Evolutionary conservation across 2,329 filamentous ascomycete genomes (phyloP).

Genomic region (Penicillium brevicompactum): DNA sequence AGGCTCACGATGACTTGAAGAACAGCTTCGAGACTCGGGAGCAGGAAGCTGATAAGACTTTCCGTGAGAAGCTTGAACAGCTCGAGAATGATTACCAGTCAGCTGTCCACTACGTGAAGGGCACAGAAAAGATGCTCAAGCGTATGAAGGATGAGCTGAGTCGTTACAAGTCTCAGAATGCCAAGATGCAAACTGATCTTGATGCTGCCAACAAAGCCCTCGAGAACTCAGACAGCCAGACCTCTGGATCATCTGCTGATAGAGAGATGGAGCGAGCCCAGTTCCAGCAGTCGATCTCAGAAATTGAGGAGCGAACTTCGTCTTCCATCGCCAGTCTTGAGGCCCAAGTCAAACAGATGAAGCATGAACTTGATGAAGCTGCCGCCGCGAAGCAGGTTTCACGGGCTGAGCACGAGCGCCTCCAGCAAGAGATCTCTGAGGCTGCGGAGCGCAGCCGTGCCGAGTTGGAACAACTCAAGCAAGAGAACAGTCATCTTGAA

Average conservation of each 20-base stretch:
- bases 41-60: constrained; percentile 83
- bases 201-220: constrained; percentile 63
- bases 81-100: constrained; percentile 98
- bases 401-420: constrained; percentile 57
- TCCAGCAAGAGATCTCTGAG: constrained; percentile 59
- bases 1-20: constrained; percentile 84
- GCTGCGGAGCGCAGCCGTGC: constrained; percentile 58
- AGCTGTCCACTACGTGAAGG: constrained; percentile 96
- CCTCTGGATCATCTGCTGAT: constrained; percentile 53
- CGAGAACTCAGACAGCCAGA: constrained; percentile 39
- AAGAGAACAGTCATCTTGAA: constrained; percentile 80
- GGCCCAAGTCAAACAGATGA: constrained; percentile 67
- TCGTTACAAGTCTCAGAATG: constrained; percentile 85
- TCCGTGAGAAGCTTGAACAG: constrained; percentile 89
- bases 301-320: constrained; percentile 69
- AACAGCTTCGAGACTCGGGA: constrained; percentile 74
- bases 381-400: constrained; percentile 70
- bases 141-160: constrained; percentile 97
- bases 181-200: constrained; percentile 80
- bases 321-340: constrained; percentile 70
- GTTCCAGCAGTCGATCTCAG: constrained; percentile 69
- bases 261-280: constrained; percentile 75
- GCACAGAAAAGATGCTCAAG: constrained; percentile 98
- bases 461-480: constrained; percentile 78
- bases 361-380: constrained; percentile 67